Evolutionary conservation across 352 stramenopile genomes (phyloP), one percentile per base, ranked within the genome.

Genomic region (Phytophthora constricta): DNA sequence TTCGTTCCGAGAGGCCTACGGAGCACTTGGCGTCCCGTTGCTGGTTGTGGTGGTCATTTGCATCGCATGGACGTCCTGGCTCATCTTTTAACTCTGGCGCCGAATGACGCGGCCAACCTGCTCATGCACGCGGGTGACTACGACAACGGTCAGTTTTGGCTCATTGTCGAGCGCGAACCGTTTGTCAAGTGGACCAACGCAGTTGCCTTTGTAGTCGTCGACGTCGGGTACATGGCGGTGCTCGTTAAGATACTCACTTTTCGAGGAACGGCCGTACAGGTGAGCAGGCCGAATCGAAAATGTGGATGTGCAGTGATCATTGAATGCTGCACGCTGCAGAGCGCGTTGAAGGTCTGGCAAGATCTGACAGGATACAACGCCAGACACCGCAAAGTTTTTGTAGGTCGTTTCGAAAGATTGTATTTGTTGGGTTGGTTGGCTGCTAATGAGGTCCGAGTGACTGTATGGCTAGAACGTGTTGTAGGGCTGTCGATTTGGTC

Each of bases 71-170:
- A 72, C 58, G 4, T 64, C 59, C 27, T 70, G 65, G 71, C 56
- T 75, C 41, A 54, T 76, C 42, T 62, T 58, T 49, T 79, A 7
- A 65, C 48, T 4, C 17, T 74, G 10, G 49, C 67, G 7, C 66
- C 71, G 3, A 79, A 68, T 23, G 61, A 62, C 11, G 62, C 62
- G 4, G 65, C 65, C 46, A 79, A 72, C 57, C 48, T 46, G 14
- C 53, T 76, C 46, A 72, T 79, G 66, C 23, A 63, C 52, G 76
- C 67, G 13, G 70, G 27, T 4, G 41, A 64, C 51, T 72, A 72
- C 34, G 58, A 78, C 61, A 52, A 75, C 28, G 65, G 65, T 16
- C 58, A 70, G n/a, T 75, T 78, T 47, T 75, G 70, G 58, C 45
- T 75, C 31, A 66, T 75, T 22, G 47, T 70, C 16, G 42, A 70